Base-by-base conservation (phyloP, 257 asterid species). In the Rhazya stricta region DNA sequence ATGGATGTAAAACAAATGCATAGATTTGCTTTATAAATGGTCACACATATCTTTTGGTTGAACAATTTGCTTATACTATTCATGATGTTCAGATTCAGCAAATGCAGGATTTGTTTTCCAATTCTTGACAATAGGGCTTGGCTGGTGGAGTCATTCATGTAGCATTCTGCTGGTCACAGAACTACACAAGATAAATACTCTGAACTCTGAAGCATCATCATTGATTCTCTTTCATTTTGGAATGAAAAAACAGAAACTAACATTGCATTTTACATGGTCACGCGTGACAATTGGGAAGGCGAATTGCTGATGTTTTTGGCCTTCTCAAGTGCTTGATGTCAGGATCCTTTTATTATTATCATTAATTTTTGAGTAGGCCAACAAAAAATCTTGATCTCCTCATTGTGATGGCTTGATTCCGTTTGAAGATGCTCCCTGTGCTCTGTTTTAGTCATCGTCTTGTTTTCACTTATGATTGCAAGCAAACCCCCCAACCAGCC, bases 401-500 rank as follows among this genome's bases (percentile, higher is more conserved):
- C n/a, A 2, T 18, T 51, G 3, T 16, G 1, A 51, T 18, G 18
- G 18, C 18, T 48, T 9, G 19, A 48, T 48, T 48, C 18, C 15
- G 53, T n/a, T 4, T 48, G 53, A 48, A 15, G 15, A 48, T 48
- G 54, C 21, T 1, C 9, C 25, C 19, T 51, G n/a, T 18, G 25
- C 23, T 51, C 57, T 51, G 57, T 3, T 51, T n/a, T n/a, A n/a
- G 25, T 48, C 19, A 48, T 48, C 54, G 19, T 51, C 23, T 48
- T 15, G 54, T 48, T 48, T 48, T 12, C 13, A 7, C 54, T 48
- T 48, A 15, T 48, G 21, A 48, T 48, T 23, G 21, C 16, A 48
- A 48, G 54, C 5, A 42, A 85, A 85, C n/a, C 7, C 89, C 89
- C 86, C 87, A 78, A 9, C 72, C 42, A 1, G 86, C 91, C 67